Evolutionary conservation across 1,284 basidiomycete species (phyloP).

Genomic region (Pyrrhoderma lamaoense): DNA sequence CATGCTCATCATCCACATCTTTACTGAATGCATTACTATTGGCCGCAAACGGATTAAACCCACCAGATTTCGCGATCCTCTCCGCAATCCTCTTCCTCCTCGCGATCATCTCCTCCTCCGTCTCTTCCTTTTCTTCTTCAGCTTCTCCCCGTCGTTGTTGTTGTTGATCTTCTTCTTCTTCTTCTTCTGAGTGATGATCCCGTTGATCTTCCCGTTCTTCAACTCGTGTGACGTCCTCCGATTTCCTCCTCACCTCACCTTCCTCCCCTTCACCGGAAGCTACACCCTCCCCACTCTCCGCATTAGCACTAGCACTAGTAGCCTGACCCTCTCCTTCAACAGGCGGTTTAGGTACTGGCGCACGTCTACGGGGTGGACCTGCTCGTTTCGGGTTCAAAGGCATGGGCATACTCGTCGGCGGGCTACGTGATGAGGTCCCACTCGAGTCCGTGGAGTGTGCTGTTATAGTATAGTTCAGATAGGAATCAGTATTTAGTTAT

Average conservation of each 20-base stretch:
- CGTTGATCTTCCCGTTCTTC: slow-evolving; percentile 13
- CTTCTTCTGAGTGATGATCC: slow-evolving; percentile 14
- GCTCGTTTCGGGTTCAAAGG: slow-evolving; percentile 62
- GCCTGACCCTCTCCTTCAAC: not conserved
- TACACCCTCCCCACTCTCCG: not conserved
- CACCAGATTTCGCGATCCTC: slow-evolving; percentile 56
- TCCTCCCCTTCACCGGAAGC: not conserved
- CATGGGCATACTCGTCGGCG: slow-evolving; percentile 52
- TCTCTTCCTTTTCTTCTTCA: slow-evolving; percentile 22
- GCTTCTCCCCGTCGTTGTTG: too few species aligned
- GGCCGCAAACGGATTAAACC: slow-evolving; percentile 50
- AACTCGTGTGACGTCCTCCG: slow-evolving; percentile 5
- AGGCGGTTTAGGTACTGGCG: slow-evolving; percentile 33
- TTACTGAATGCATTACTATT: slow-evolving; percentile 30
- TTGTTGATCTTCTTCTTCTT: not conserved
- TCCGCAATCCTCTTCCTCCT: slow-evolving; percentile 54
- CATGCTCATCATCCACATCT: slow-evolving; percentile 16
- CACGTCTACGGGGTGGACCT: slow-evolving; percentile 60
- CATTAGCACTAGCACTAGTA: not conserved
- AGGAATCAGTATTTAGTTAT: slow-evolving; percentile 2
- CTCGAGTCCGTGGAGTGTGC: slow-evolving; percentile 30
- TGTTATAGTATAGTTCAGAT: slow-evolving; percentile 29
- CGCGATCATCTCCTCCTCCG: slow-evolving; percentile 47
- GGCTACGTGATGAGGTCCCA: slow-evolving; percentile 26
- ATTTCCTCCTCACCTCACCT: not conserved